Evolutionary conservation across 1,139 yeast genomes (phyloP), one percentile per base, ranked within the genome.

Genomic region (Diutina ranongensis): DNA sequence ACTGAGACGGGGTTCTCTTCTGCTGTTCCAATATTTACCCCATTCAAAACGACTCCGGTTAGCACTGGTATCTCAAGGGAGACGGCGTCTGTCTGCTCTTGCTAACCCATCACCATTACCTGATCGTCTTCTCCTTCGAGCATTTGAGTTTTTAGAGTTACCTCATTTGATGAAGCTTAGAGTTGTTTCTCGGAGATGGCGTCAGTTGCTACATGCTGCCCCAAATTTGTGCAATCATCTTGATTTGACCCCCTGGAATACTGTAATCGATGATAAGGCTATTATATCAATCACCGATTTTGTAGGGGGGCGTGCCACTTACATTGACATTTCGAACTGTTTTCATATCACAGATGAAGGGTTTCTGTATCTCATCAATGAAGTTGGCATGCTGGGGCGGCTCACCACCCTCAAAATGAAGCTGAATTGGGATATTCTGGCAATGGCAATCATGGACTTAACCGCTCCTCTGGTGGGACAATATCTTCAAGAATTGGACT

Each of bases 381-480:
- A 80, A 51, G 73, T 83, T 49, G 89, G 88, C 0, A 76, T 78
- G 53, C 60, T 78, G 41, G 88, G 88, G 7, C 67, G 68, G 34
- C 71, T 83, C 45, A 66, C 67, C 46, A 61, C 63, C 7, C 63
- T 83, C 45, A 71, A 70, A 50, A 80, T 83, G 86, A 71, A 68
- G 48, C 78, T 84, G 25, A 81, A 77, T 45, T 83, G 92, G 92
- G 86, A 81, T 52, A 77, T 83, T 8, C 76, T 83, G 50, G 85
- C 87, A 2, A 78, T 80, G 85, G 84, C 89, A 3, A 79, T 83
- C 21, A 80, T 83, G 85, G 92, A 83, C 57, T 60, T 83, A 45
- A 73, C 86, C 1, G 80, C 75, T 2, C 82, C 83, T 0, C 72
- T 76, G 50, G 78, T 80, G 35, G 88, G 88, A 1, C 66, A 70